Evolutionary conservation across 2,329 filamentous ascomycete species (phyloP), one percentile per base, ranked within the genome.

Genomic region (Raffaelea deltoideospora): DNA sequence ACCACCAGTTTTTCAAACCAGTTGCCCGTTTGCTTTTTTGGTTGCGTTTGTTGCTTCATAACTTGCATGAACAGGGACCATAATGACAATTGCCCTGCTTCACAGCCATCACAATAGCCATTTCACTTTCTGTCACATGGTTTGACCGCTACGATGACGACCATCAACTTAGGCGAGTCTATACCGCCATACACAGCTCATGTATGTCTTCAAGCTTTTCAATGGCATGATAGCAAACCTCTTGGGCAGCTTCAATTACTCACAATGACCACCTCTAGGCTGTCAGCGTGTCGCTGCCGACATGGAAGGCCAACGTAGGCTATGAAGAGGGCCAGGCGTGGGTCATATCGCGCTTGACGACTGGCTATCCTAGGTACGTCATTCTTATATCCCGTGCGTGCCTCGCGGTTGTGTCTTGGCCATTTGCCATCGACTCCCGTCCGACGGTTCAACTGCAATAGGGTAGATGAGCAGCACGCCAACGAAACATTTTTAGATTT

Each of bases 231-330:
- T 10, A n/a, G 21, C n/a, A n/a, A n/a, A n/a, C n/a, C n/a, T n/a
- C n/a, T n/a, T n/a, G n/a, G n/a, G n/a, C n/a, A n/a, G n/a, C n/a
- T n/a, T n/a, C n/a, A n/a, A n/a, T n/a, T 23, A 22, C 22, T 35
- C 11, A 17, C 21, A 38, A 23, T 33, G 5, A 15, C 17, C 28
- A 20, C 23, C 10, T 38, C 22, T 7, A 95, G 87, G 90, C 88
- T 45, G 84, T 96, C 45, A 96, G 88, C 56, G 88, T 96, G 30
- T 96, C 90, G 14, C 64, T 98, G 20, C 90, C 90, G 28, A 92
- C 86, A 59, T 98, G 90, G 90, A 69, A 68, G 46, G 68, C 86
- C 45, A 96, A 93, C 50, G 67, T 98, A 28, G 88, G 76, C 29
- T 98, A 98, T 52, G 90, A 98, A 56, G 86, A 98, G 57, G 88